Conservation (phyloP, 2,329 filamentous ascomycete species). For the Colletotrichum navitas region DNA sequence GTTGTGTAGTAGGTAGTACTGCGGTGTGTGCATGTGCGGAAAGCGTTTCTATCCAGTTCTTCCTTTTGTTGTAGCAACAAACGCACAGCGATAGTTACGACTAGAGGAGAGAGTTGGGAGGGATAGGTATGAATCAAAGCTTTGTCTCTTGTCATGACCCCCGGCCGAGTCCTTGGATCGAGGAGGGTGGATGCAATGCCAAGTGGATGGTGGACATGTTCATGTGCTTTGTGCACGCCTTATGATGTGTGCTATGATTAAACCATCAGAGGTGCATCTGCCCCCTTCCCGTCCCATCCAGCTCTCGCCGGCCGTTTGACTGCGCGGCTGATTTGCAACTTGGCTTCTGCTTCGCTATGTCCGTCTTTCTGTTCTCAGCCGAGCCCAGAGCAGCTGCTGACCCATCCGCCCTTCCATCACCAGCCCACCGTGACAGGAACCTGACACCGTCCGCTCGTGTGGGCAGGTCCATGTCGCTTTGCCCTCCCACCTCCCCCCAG, state of each 20-base stretch:
- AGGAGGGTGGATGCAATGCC: neutral
- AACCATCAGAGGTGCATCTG: conserved; percentile 5
- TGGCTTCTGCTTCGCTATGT: conserved; percentile 3
- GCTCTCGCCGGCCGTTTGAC: neutral
- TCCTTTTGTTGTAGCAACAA: neutral
- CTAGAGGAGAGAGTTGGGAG: neutral
- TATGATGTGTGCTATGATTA: conserved; percentile 15
- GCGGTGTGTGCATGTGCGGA: no score
- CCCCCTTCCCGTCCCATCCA: conserved; percentile 4
- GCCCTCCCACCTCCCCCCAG: neutral
- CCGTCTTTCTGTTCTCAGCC: conserved; percentile 16
- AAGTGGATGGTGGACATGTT: neutral
- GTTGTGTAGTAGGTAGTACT: neutral
- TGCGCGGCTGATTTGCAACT: conserved; percentile 4
- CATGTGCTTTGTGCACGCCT: conserved; percentile 7
- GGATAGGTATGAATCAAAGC: neutral
- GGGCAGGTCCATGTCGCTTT: neutral
- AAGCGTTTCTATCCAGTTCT: neutral
- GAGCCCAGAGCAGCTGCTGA: conserved; percentile 23
- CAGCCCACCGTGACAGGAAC: conserved; percentile 31
- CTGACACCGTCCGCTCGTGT: conserved; percentile 30
- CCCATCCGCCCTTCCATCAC: conserved; percentile 33
- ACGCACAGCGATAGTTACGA: neutral
- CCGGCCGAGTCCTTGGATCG: neutral
- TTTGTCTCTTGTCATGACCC: neutral